A percentile compares a stretch with the other conserved stretches of the same genome.
phyloP scores from a whole-genome alignment of 108 stramenopile genomes.

The Pseudonitzschia delicatissima region DNA sequence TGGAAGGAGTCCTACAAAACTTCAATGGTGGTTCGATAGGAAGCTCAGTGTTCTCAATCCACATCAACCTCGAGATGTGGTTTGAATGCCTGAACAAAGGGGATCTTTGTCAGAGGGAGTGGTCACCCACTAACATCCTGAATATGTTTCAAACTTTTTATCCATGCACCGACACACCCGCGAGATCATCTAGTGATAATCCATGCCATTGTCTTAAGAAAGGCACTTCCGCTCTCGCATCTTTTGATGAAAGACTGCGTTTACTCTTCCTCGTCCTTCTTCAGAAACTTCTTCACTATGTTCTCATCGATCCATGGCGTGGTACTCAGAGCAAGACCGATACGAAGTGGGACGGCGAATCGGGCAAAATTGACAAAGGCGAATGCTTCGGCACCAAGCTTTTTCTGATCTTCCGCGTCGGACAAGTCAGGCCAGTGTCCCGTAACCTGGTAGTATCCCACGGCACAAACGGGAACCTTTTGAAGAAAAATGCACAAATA shows the following conservation, averaged over 20 bases:
- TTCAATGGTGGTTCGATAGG: too few species aligned
- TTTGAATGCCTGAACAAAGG: too few species aligned
- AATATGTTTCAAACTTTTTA: neutral
- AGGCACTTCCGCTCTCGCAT: too few species aligned
- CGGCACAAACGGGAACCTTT: conserved; percentile 61
- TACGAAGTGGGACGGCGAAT: conserved; percentile 84
- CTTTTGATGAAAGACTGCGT: neutral
- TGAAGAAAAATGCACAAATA: too few species aligned
- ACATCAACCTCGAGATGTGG: too few species aligned
- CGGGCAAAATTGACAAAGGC: conserved; percentile 89
- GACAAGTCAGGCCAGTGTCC: conserved; percentile 84
- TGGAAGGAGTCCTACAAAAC: too few species aligned
- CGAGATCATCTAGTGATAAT: too few species aligned
- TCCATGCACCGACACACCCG: neutral
- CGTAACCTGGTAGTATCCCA: conserved; percentile 60
- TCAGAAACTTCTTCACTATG: conserved; percentile 55
- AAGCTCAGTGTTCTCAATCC: too few species aligned
- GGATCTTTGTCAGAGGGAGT: neutral
- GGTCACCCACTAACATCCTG: neutral
- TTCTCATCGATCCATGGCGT: conserved; percentile 78
- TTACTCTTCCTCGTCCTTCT: conserved; percentile 14
- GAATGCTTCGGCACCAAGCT: conserved; percentile 84
- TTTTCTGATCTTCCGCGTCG: conserved; percentile 63
- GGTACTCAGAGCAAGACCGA: conserved; percentile 78
- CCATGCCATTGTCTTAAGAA: too few species aligned